Conservation (phyloP, 2,329 filamentous ascomycete species). For the Cyphellophora europaea region DNA sequence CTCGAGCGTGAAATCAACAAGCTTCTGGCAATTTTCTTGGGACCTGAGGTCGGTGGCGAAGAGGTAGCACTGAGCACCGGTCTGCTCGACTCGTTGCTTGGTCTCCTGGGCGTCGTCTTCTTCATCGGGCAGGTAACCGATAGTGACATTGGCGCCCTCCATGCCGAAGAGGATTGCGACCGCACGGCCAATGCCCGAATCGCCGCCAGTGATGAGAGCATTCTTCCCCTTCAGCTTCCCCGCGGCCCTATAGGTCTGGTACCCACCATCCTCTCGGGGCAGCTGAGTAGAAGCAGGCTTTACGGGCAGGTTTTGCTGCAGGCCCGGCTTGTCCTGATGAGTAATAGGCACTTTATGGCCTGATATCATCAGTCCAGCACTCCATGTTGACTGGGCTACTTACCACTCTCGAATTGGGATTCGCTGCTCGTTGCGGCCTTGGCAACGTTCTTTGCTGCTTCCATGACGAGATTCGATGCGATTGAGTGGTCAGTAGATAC, state of each 20-base stretch:
- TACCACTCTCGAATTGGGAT: constrained; percentile 27
- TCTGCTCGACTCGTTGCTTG: constrained; percentile 57
- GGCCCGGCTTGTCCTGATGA: constrained; percentile 44
- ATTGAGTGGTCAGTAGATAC: too few species aligned
- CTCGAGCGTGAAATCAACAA: constrained; percentile 57
- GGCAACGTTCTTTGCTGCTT: constrained; percentile 20
- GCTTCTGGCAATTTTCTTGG: constrained; percentile 58
- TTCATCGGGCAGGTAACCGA: constrained; percentile 66
- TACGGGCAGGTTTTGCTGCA: constrained; percentile 46
- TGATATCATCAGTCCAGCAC: constrained; percentile 14
- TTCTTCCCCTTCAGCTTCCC: constrained; percentile 67
- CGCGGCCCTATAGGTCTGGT: constrained; percentile 62
- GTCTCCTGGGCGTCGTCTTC: constrained; percentile 68
- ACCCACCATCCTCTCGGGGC: constrained; percentile 58
- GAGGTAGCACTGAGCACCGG: constrained; percentile 57
- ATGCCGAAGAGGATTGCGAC: constrained; percentile 69
- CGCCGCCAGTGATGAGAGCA: constrained; percentile 72
- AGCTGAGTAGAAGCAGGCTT: constrained; percentile 55
- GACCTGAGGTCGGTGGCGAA: constrained; percentile 56
- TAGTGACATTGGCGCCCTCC: constrained; percentile 67
- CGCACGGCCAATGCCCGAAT: constrained; percentile 69
- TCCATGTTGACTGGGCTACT: constrained; percentile 4
- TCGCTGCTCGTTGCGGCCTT: constrained; percentile 18
- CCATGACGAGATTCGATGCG: too few species aligned
- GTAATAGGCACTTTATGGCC: constrained; percentile 43